Conservation (phyloP, 768 basidiomycete species). For the Hygrophorus pudorinus region DNA sequence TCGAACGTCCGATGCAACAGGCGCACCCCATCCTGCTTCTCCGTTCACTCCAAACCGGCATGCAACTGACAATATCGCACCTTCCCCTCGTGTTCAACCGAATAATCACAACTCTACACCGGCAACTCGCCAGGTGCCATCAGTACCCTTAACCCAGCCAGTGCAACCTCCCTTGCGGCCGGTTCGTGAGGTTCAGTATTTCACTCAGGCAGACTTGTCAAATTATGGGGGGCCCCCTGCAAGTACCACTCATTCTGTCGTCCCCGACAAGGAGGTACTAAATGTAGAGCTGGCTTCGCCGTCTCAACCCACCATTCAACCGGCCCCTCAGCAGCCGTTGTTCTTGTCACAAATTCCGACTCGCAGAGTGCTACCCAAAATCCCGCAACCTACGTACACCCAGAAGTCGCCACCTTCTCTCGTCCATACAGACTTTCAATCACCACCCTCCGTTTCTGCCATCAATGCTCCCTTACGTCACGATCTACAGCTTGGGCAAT, state of each 20-base stretch:
- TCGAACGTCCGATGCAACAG: background rate
- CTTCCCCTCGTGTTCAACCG: no score
- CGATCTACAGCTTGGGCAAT: no score
- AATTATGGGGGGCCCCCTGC: no score
- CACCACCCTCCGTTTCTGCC: background rate
- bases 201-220: background rate
- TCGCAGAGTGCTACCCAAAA: background rate
- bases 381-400: background rate
- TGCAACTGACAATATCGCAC: background rate
- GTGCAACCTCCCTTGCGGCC: slow-evolving; percentile 4
- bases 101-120: no score
- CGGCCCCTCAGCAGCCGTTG: background rate
- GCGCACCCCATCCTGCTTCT: background rate
- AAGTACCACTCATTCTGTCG: no score
- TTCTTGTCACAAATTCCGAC: background rate
- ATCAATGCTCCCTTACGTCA: no score
- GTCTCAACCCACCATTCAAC: background rate
- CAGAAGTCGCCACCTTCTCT: background rate
- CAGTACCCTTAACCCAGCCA: slow-evolving; percentile 3
- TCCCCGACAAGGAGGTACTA: background rate
- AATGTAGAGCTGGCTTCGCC: background rate
- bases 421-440: background rate
- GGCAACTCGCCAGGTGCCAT: no score
- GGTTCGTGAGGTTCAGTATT: background rate
- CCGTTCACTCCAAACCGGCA: background rate